phyloP scores from a whole-genome alignment of 2,329 filamentous ascomycete genomes.

The Trichoderma semiorbis region DNA sequence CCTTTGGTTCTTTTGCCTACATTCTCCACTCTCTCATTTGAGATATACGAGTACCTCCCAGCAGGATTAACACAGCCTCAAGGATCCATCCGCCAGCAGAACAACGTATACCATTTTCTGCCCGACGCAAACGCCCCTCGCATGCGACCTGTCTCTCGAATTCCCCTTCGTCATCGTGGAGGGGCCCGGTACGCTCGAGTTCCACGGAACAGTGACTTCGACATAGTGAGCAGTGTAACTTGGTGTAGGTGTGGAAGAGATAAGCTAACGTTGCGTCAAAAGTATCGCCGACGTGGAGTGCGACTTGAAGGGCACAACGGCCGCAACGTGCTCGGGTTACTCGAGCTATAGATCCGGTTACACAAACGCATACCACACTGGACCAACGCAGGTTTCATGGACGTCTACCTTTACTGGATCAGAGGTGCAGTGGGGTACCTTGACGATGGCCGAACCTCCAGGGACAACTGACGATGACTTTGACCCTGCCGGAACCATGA shows the following conservation, averaged over 20 bases:
- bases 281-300: conserved; percentile 46
- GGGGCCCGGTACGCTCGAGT: conserved; percentile 43
- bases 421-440: conserved; percentile 42
- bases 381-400: conserved; percentile 44
- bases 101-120: conserved; percentile 51
- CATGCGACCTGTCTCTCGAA: conserved; percentile 44
- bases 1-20: neutral
- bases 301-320: conserved; percentile 39
- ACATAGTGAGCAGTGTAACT: conserved; percentile 36
- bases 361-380: conserved; percentile 37
- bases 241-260: neutral
- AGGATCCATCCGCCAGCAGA: conserved; percentile 36
- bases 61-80: neutral
- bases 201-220: conserved; percentile 42
- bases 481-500: conserved; percentile 25
- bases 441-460: conserved; percentile 42
- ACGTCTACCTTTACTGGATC: conserved; percentile 42
- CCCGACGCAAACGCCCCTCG: conserved; percentile 37
- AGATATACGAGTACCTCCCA: neutral
- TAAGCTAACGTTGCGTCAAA: conserved; percentile 24
- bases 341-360: conserved; percentile 42
- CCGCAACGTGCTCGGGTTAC: conserved; percentile 47
- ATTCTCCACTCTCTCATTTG: neutral
- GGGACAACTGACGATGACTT: conserved; percentile 29
- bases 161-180: conserved; percentile 47